Base-by-base conservation (phyloP, 495 filamentous ascomycete genomes). In the Neurospora sp. region DNA sequence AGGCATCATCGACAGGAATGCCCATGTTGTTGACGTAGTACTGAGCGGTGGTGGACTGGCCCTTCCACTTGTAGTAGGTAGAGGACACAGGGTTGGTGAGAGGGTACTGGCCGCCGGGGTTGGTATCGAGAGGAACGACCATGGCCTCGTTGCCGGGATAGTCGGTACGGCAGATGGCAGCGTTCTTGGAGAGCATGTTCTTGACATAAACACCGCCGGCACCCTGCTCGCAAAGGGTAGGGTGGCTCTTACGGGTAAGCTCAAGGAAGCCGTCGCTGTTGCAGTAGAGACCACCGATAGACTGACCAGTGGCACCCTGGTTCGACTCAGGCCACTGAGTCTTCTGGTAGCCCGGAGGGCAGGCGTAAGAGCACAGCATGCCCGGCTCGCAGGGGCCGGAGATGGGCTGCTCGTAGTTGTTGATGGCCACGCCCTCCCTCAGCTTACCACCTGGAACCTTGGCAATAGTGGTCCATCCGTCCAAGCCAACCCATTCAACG, bases 21-120 rank as follows among this genome's bases (percentile, higher is more conserved):
- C 92, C 93, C 73, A 86, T 84, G 74, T 90, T 90, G 88, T 98
- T 98, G 84, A 98, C 87, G 79, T 99, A 99, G 87, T 98, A 99
- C 83, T 99, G 96, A 68, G 94, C 94, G 40, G 92, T 94, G 70
- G 96, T 98, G 22, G 78, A 31, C 82, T 86, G 86, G 75, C 88
- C 89, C 78, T 93, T 72, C 91, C 93, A 96, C 68, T 83, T 79
- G 87, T 92, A 99, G 87, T 93, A 95, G 59, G 80, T 83, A 44
- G 77, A 77, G 35, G 89, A 87, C 71, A 91, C 81, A 39, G 96
- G 93, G 85, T 90, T 91, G 75, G 93, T 92, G 76, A 99, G 81
- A 39, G 85, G 80, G 73, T 86, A 85, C 10, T 80, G 84, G 12
- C 79, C 76, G 53, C 91, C 92, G 70, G 90, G 78, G 20, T 76